Base-by-base conservation (phyloP, 768 basidiomycete species). In the Pisolithus sp. region DNA sequence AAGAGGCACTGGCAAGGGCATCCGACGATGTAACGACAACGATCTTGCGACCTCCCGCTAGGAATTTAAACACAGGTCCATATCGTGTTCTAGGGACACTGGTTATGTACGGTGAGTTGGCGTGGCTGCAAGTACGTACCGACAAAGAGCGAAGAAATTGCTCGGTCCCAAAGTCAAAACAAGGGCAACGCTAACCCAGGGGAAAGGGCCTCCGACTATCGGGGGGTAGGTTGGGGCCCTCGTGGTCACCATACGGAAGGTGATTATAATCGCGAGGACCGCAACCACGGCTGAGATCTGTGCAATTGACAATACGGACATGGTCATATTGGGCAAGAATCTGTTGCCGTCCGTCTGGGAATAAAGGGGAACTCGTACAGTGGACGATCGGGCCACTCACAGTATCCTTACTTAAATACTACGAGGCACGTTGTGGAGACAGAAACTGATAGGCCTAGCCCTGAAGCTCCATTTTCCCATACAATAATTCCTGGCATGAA, bases 141-240 rank as follows among this genome's bases (percentile, higher is more conserved):
- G 61, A 57, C 63, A 64, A 52, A 38, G 34, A 4, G 47, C 48
- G 10, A 63, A 52, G 43, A 63, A 63, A 0, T 12, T 46, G 8
- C 54, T 18, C 17, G 63, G 62, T 21, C 54, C 58, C 9, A 62
- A 38, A 0, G 26, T 53, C 37, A 56, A 58, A 3, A 51, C 26
- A 20, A 62, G 5, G 7, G 51, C 60, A 7, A 53, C 57, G 47
- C 53, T 56, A 9, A 62, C 52, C 15, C 60, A 60, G 0, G 47
- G 54, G 1, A 62, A 31, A 1, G 56, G n/a, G 42, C 52, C 58
- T 0, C 51, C 54, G 1, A 60, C 56, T 5, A 28, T 39, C 42
- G 54, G 50, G 4, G 47, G 52, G 3, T 38, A 17, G 39, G 7
- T 26, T 3, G 26, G 17, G 39, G n/a, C 17, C 39, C 7, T 40